These are phyloP conservation scores for Trypanosoma congolense DNA, from an alignment of 208 protist genomes.

Conservation along the genomic window DNA sequence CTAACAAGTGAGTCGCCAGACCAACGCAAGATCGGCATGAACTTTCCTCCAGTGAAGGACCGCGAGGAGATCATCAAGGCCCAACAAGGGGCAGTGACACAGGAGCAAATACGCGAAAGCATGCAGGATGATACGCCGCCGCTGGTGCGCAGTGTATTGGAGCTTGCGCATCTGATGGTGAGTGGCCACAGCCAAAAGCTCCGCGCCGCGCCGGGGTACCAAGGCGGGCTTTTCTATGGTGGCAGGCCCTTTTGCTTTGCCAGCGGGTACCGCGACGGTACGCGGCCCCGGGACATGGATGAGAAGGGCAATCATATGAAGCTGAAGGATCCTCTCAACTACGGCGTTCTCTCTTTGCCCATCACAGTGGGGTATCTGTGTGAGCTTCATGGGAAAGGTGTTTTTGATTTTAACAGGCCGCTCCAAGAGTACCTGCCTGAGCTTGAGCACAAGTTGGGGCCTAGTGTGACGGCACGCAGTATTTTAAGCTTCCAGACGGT, in stretches of 20 bases:
- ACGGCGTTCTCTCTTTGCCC: slow-evolving; percentile 61
- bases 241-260: slow-evolving; percentile 77
- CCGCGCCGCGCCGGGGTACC: slow-evolving; percentile 62
- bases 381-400: slow-evolving; percentile 58
- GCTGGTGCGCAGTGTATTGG: slow-evolving; percentile 76
- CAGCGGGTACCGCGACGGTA: slow-evolving; percentile 70
- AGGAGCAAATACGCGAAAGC: slow-evolving; percentile 47
- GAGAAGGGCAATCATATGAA: slow-evolving; percentile 84
- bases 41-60: slow-evolving; percentile 67
- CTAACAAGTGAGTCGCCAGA: neutral
- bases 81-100: slow-evolving; percentile 41
- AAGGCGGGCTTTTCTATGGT: slow-evolving; percentile 74
- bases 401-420: slow-evolving; percentile 55
- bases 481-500: slow-evolving; percentile 61
- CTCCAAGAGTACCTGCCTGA: slow-evolving; percentile 59
- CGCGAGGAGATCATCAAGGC: slow-evolving; percentile 35
- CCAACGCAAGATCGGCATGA: slow-evolving; percentile 38
- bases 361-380: slow-evolving; percentile 70
- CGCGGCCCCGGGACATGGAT: slow-evolving; percentile 59
- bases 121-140: slow-evolving; percentile 70
- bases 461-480: slow-evolving; percentile 44
- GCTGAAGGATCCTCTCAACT: slow-evolving; percentile 74
- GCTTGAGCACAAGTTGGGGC: slow-evolving; percentile 35
- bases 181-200: slow-evolving; percentile 76
- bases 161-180: slow-evolving; percentile 73